Percentiles rank a stretch among this genome's conserved stretches.
Conservation (phyloP, 345 rosid genomes). For the Citrus maxima region DNA sequence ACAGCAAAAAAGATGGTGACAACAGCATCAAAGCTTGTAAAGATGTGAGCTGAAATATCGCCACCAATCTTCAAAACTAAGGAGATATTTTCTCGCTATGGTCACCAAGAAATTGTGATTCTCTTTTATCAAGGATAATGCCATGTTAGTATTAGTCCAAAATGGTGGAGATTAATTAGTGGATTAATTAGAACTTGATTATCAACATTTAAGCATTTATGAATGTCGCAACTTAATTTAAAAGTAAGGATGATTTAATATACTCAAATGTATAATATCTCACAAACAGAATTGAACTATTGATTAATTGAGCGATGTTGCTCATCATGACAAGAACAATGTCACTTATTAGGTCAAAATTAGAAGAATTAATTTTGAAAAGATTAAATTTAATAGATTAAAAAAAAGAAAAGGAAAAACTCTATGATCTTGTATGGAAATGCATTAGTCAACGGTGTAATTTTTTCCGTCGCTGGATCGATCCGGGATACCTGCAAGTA, state of each 20-base stretch:
- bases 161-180: not conserved
- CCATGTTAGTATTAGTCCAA: not conserved
- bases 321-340: too few species aligned
- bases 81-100: not conserved
- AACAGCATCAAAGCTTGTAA: not conserved
- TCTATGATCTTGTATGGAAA: not conserved
- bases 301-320: too few species aligned
- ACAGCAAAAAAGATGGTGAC: not conserved
- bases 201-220: not conserved
- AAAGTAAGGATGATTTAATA: too few species aligned
- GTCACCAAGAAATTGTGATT: not conserved
- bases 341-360: too few species aligned
- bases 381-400: too few species aligned
- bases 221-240: too few species aligned
- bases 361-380: too few species aligned
- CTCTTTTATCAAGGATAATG: not conserved
- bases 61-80: not conserved
- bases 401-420: too few species aligned
- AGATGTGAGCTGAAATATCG: not conserved
- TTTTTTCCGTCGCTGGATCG: not conserved
- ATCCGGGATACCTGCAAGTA: not conserved
- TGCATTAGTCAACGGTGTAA: not conserved
- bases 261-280: too few species aligned
- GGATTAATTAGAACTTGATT: not conserved
- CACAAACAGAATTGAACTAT: not conserved